phyloP scores from a whole-genome alignment of 148 eudicot species.

The Selenicereus undatus region DNA sequence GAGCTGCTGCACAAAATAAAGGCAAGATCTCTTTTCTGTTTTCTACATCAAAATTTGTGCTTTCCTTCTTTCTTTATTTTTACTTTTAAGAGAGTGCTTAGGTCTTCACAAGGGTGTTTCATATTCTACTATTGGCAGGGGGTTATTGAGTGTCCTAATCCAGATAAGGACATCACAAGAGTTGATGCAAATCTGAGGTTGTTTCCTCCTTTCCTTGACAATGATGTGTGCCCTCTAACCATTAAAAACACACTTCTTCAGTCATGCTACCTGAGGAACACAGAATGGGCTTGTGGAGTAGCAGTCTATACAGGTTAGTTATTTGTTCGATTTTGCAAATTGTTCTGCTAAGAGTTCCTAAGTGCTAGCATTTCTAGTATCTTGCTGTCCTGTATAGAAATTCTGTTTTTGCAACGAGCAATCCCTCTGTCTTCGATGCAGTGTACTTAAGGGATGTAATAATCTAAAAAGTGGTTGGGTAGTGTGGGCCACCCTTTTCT shows the following conservation, averaged over 20 bases:
- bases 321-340: neutral
- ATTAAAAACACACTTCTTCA: conserved; percentile 94
- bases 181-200: conserved; percentile 92
- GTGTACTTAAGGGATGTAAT: neutral
- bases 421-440: neutral
- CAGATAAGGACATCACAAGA: conserved; percentile 91
- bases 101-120: conserved; percentile 5
- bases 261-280: conserved; percentile 95
- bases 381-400: neutral
- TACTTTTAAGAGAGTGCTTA: neutral
- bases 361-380: neutral
- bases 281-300: conserved; percentile 99
- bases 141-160: conserved; percentile 87
- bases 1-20: conserved; percentile 89
- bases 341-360: neutral
- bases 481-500: no score
- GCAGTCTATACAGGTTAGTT: conserved; percentile 89
- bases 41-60: neutral
- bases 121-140: conserved; percentile 53
- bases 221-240: conserved; percentile 87
- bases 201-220: conserved; percentile 97
- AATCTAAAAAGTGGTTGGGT: neutral
- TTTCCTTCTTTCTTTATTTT: neutral
- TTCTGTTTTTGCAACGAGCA: neutral
- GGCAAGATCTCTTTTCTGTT: conserved; percentile 35